Conservation (phyloP, 2,329 filamentous ascomycete species). For the Aspergillus pseudonomiae region DNA sequence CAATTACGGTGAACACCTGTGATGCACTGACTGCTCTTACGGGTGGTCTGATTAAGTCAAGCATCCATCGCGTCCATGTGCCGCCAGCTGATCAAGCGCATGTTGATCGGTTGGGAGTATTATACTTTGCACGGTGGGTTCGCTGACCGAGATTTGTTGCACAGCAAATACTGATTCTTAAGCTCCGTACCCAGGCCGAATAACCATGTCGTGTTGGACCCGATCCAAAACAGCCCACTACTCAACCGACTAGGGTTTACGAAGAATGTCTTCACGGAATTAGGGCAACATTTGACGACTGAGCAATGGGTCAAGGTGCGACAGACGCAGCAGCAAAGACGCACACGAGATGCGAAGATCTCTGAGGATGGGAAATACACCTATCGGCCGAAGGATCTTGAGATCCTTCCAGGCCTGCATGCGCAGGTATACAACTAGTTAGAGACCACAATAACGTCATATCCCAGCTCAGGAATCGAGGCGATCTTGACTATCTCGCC, state of each 20-base stretch:
- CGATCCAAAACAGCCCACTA: slow-evolving; percentile 42
- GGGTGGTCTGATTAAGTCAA: slow-evolving; percentile 54
- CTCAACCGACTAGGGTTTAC: slow-evolving; percentile 42
- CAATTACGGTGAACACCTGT: slow-evolving; percentile 56
- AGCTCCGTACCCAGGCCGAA: slow-evolving; percentile 35
- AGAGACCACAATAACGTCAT: neutral
- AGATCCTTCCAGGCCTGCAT: slow-evolving; percentile 47
- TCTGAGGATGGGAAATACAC: slow-evolving; percentile 42
- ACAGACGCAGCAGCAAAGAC: slow-evolving; percentile 48
- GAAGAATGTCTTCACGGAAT: slow-evolving; percentile 42
- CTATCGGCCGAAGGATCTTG: slow-evolving; percentile 40
- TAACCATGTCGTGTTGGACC: slow-evolving; percentile 45
- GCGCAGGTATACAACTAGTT: slow-evolving; percentile 43
- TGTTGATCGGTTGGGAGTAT: slow-evolving; percentile 46
- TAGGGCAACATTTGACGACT: slow-evolving; percentile 45
- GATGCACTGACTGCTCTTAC: slow-evolving; percentile 55
- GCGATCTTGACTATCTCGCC: no score
- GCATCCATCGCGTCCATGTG: slow-evolving; percentile 54
- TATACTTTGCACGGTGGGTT: slow-evolving; percentile 51
- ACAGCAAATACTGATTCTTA: neutral
- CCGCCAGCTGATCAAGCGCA: slow-evolving; percentile 53
- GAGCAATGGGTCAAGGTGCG: slow-evolving; percentile 46
- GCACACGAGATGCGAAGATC: slow-evolving; percentile 37
- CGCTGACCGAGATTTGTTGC: fast-evolving
- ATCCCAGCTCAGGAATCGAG: neutral